These are phyloP conservation scores for Cystobasidium tubakii DNA, from an alignment of 768 basidiomycete genomes.

Conservation along the genomic window DNA sequence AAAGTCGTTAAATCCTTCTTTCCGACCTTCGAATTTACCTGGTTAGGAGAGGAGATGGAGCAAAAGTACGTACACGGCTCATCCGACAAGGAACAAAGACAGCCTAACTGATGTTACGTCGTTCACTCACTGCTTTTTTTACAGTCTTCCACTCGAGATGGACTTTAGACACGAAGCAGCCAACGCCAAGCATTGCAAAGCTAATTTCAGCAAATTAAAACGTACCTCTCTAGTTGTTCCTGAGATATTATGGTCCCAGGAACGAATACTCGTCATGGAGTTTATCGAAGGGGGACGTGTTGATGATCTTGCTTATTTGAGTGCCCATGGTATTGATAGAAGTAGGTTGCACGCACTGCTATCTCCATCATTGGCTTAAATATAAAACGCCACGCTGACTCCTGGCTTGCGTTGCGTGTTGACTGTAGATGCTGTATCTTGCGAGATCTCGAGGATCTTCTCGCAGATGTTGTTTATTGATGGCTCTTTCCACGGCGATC, in stretches of 20 bases:
- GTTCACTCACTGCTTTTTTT: neutral
- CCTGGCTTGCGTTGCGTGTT: too few relatives aligned
- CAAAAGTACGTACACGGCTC: slow-evolving; percentile 56
- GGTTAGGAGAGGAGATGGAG: slow-evolving; percentile 75
- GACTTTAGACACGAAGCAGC: slow-evolving; percentile 80
- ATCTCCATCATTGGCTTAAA: neutral
- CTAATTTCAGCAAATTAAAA: slow-evolving; percentile 65
- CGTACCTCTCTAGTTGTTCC: slow-evolving; percentile 79
- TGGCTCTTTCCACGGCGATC: slow-evolving; percentile 42
- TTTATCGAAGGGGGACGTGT: slow-evolving; percentile 73
- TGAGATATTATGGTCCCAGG: slow-evolving; percentile 67
- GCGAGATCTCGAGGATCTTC: slow-evolving; percentile 85
- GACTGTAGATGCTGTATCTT: slow-evolving; percentile 63
- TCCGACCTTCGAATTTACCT: slow-evolving; percentile 80
- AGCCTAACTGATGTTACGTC: neutral
- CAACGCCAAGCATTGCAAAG: slow-evolving; percentile 66
- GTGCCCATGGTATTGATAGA: slow-evolving; percentile 74
- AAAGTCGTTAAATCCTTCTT: slow-evolving; percentile 87
- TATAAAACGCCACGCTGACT: too few relatives aligned
- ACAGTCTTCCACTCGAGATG: slow-evolving; percentile 71
- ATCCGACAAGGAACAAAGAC: neutral
- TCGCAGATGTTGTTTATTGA: slow-evolving; percentile 87
- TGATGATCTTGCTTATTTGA: slow-evolving; percentile 78
- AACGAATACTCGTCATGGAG: slow-evolving; percentile 88
- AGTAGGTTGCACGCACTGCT: slow-evolving; percentile 48